A percentile compares a stretch with the other conserved stretches of the same genome.
Evolutionary conservation across 2,329 filamentous ascomycete genomes (phyloP).

Genomic region (Colletotrichum cordylinicola): DNA sequence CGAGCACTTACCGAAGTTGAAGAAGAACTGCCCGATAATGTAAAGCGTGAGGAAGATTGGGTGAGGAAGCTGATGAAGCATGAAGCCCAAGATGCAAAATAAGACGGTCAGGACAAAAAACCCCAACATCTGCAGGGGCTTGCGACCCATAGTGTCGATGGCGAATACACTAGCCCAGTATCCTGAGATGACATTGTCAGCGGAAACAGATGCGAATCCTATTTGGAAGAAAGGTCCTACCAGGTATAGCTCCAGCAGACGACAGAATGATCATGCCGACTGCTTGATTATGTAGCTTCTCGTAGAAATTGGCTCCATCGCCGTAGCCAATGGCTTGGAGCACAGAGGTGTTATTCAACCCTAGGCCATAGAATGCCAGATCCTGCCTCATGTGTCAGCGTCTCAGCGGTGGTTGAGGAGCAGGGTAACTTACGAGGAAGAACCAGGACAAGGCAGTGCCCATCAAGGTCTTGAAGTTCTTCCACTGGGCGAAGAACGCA

Average conservation of each 20-base stretch:
- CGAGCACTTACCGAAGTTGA: slow-evolving; percentile 54
- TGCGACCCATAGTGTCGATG: slow-evolving; percentile 78
- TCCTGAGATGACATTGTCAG: slow-evolving; percentile 48
- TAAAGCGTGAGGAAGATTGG: slow-evolving; percentile 64
- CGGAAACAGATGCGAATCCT: neutral
- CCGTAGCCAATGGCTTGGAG: slow-evolving; percentile 76
- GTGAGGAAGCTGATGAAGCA: slow-evolving; percentile 53
- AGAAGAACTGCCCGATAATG: slow-evolving; percentile 69
- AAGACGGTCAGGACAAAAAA: slow-evolving; percentile 66
- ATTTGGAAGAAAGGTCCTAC: neutral
- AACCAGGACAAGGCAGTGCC: slow-evolving; percentile 86
- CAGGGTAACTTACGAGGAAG: slow-evolving; percentile 59
- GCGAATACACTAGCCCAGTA: slow-evolving; percentile 80
- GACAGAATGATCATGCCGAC: slow-evolving; percentile 80
- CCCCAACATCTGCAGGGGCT: slow-evolving; percentile 73
- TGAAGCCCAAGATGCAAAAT: slow-evolving; percentile 69
- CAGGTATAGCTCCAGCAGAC: slow-evolving; percentile 74
- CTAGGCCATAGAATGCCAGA: slow-evolving; percentile 71
- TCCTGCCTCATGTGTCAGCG: slow-evolving; percentile 51
- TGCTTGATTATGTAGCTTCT: slow-evolving; percentile 73
- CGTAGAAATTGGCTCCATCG: slow-evolving; percentile 67
- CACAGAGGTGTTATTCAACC: slow-evolving; percentile 78
- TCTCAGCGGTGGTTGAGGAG: neutral
- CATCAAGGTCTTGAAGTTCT: slow-evolving; percentile 72
- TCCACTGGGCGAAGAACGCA: slow-evolving; percentile 72